phyloP scores from a whole-genome alignment of 257 asterid species.

The Scutellaria galericulata region DNA sequence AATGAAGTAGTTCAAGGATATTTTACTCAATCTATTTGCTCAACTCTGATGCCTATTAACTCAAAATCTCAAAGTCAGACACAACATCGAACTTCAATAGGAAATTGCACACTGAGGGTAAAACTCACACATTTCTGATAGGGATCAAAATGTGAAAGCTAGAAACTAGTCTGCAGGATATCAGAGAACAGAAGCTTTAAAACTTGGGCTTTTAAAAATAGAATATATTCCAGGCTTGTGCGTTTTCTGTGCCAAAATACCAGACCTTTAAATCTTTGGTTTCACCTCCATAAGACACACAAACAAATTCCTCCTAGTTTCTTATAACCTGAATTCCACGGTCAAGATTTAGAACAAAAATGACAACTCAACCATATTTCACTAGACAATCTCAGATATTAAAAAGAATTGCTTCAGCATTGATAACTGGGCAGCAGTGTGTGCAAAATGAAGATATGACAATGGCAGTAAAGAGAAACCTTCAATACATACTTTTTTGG shows the following conservation, averaged over 20 bases:
- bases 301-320: neutral
- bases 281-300: constrained; percentile 23
- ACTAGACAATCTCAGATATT: neutral
- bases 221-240: constrained; percentile 10
- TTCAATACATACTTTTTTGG: constrained; percentile 49
- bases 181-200: constrained; percentile 9
- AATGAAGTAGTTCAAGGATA: neutral
- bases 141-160: constrained; percentile 20
- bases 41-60: constrained; percentile 17
- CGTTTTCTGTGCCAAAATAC: neutral
- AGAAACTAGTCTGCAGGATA: constrained; percentile 8
- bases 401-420: constrained; percentile 18
- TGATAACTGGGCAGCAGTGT: constrained; percentile 7
- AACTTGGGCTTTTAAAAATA: constrained; percentile 22
- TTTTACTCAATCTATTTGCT: constrained; percentile 1
- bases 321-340: constrained; percentile 1
- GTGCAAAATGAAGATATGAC: constrained; percentile 22
- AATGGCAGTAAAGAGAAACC: constrained; percentile 28
- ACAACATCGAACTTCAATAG: neutral
- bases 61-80: constrained; percentile 1
- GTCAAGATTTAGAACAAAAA: neutral
- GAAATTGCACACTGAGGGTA: neutral
- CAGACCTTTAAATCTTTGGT: constrained; percentile 21
- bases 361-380: constrained; percentile 16
- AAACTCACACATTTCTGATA: neutral